phyloP scores from a whole-genome alignment of 2,329 filamentous ascomycete species.

The Trichoderma sp. region DNA sequence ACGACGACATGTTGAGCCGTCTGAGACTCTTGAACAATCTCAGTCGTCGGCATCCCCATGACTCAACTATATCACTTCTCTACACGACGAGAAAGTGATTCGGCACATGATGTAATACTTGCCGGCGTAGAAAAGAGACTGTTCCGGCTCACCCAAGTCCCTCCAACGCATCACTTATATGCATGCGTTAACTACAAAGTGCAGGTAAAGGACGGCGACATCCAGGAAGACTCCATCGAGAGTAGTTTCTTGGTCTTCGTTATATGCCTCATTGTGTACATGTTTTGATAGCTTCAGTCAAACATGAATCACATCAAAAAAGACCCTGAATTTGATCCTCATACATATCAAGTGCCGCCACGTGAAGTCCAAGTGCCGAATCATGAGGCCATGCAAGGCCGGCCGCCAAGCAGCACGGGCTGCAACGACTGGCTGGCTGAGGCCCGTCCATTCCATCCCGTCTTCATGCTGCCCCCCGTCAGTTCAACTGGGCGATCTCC shows the following conservation, averaged over 20 bases:
- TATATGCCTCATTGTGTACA: not conserved
- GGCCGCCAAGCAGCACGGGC: slow-evolving; percentile 14
- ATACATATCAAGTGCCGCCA: not conserved
- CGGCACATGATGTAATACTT: not conserved
- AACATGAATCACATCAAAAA: not conserved
- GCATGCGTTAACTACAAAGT: not conserved
- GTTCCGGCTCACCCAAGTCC: not conserved
- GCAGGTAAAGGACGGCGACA: not conserved
- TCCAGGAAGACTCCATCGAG: no score
- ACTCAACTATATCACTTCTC: not conserved
- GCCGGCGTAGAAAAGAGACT: not conserved
- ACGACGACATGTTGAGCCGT: not conserved
- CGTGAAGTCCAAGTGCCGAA: slow-evolving; percentile 14
- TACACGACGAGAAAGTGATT: no score
- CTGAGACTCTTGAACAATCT: not conserved
- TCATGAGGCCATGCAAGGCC: slow-evolving; percentile 6
- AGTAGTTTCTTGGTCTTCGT: not conserved
- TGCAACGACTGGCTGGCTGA: slow-evolving; percentile 3
- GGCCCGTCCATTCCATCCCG: not conserved
- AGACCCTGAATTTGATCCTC: not conserved
- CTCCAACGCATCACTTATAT: not conserved
- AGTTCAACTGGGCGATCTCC: not conserved
- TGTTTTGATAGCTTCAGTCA: not conserved
- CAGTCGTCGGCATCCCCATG: not conserved
- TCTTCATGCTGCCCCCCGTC: not conserved